Base-by-base conservation (phyloP, 1,139 yeast species). In the Yamadazyma atmosphaerica region DNA sequence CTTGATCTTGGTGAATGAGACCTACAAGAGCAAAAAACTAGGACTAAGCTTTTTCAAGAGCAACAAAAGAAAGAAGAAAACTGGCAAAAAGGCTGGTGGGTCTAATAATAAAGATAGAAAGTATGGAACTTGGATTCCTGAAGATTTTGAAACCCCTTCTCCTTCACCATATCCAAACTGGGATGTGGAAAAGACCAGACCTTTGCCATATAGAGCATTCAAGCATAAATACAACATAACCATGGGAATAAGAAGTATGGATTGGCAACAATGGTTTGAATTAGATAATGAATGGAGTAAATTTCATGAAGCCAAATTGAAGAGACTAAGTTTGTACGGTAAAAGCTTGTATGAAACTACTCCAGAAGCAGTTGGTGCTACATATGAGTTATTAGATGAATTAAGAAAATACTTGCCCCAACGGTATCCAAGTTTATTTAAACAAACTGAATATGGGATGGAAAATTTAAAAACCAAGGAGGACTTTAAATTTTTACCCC, bases 211-310 rank as follows among this genome's bases (percentile, higher is more conserved):
- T 52, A 63, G 86, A 39, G 83, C 85, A 0, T 80, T 80, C 54
- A 79, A 70, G 52, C 81, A 77, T 54, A 77, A 74, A 43, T 80
- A 80, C 50, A 54, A 55, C 43, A 61, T 68, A 16, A 80, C 81
- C 21, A 81, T 81, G 86, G 86, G 85, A n/a, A 79, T 80, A 34
- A 61, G 85, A 47, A 66, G 63, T 43, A 74, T 80, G 82, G 74
- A 77, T 37, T 72, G 74, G 69, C 63, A 74, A 38, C 64, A 65
- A 36, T 81, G 87, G 87, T 74, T 81, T 46, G 83, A 81, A 54
- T 62, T 81, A 38, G 87, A 81, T 55, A 79, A 76, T 45, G 80
- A 81, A 55, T 81, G 85, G 84, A 49, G 48, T 38, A 72, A 71
- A 47, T 81, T 55, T 48, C 86, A 81, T 53, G 51, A 69, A 17